Base-by-base conservation (phyloP, 2,329 filamentous ascomycete genomes). In the Microsporum canis region DNA sequence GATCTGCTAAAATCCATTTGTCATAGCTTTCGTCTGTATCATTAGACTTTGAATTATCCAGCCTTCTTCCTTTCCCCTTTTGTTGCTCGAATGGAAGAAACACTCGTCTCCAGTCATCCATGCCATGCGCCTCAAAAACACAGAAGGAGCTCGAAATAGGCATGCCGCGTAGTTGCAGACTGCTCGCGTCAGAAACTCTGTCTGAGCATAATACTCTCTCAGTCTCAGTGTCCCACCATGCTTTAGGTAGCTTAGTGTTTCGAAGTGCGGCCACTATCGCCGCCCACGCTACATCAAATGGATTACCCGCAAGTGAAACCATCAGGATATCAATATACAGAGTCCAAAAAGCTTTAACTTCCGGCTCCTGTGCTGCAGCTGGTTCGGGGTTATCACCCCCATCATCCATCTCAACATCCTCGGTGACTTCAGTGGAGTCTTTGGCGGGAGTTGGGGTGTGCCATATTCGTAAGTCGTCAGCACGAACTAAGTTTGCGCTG, bases 281-380 rank as follows among this genome's bases (percentile, higher is more conserved):
- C 0, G 87, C 82, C 91, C 92, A 97, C 0, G 90, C 89, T 0
- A 89, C 88, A 70, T 99, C 92, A 66, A 97, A 91, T 1, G 90
- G 84, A 69, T 94, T 95, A 4, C 92, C 92, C 65, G 96, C 91
- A 57, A 96, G 84, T 0, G 89, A 95, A 66, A 99, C 87, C 75
- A 96, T 94, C 70, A 96, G 83, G n/a, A 96, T 80, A 71, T 97
- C 92, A 66, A 99, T 88, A 74, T 96, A 96, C 23, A 99, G 83
- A 7, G 89, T 86, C 94, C 92, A 99, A 73, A 95, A 97, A 0
- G 88, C 94, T 71, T 88, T 92, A 8, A 92, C 74, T 64, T 84
- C 80, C 5, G 72, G 71, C 31, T 23, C 47, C 31, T 41, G n/a
- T 45, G 68, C 66, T 12, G 73, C 68, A 1, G 65, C 53, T 51